Evolutionary conservation across 2,329 filamentous ascomycete species (phyloP), one percentile per base, ranked within the genome.

Genomic region (Colletotrichum sp.): DNA sequence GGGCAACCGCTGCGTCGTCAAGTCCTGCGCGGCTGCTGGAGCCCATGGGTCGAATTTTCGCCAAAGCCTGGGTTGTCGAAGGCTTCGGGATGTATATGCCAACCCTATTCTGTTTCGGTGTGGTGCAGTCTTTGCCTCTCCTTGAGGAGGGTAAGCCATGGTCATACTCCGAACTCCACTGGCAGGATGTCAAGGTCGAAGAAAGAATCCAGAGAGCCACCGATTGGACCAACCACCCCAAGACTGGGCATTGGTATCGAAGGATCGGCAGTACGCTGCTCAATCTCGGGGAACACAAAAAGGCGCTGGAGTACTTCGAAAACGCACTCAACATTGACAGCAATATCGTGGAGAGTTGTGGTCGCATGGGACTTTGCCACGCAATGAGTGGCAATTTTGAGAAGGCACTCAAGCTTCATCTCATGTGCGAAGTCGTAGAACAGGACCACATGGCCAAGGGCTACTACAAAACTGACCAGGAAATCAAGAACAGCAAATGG

Each of bases 21-120:
- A 79, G 80, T 5, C 80, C 81, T 0, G 80, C 80, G 0, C 82
- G 81, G 1, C 81, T 87, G 36, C 83, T 85, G 59, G 82, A 85
- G n/a, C 80, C 79, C 0, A 85, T 86, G 36, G 86, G 86, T 2
- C 80, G 82, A 2, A 78, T 84, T 1, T 87, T 86, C 30, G 84
- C 85, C 3, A 78, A 81, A 4, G 85, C 84, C 0, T 87, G 85
- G 85, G 80, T 87, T 0, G 82, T 82, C 0, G 78, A 79, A 6
- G 79, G 81, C 6, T 86, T 82, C 32, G 78, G 81, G 30, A 80
- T 79, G 39, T 87, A 86, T 43, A 79, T 86, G 7, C 84, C 85
- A 7, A 86, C 85, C 0, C 77, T 84, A 0, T 85, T 86, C 72
- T 87, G 85, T 77, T 86, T 87, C 76, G 84, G 86, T 71, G 86